phyloP scores from a whole-genome alignment of 2,329 filamentous ascomycete genomes.

The Sordariomycetes sp. region DNA sequence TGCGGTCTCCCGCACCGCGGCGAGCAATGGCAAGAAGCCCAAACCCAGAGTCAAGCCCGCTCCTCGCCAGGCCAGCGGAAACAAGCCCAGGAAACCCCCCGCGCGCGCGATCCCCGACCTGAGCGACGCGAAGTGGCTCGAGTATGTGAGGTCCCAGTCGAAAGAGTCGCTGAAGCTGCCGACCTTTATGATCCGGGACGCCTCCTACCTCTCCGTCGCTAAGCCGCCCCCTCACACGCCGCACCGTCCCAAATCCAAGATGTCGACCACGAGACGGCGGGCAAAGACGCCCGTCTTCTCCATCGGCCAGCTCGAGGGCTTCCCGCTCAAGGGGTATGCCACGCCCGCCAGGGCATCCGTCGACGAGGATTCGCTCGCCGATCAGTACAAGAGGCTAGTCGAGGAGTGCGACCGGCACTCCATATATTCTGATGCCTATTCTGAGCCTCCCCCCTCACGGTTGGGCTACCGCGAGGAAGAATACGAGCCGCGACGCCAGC shows the following conservation, averaged over 20 bases:
- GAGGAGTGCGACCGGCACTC: conserved; percentile 13
- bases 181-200: neutral
- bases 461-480: conserved; percentile 1
- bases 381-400: conserved; percentile 32
- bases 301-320: conserved; percentile 31
- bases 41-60: neutral
- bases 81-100: conserved; percentile 5
- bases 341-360: conserved; percentile 17
- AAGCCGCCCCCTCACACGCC: neutral
- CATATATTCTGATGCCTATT: conserved; percentile 1
- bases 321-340: conserved; percentile 4
- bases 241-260: neutral
- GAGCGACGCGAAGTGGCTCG: conserved; percentile 20
- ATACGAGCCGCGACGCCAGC: conserved; percentile 1
- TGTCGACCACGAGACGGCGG: conserved; percentile 9
- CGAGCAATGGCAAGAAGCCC: neutral
- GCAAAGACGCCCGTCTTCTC: conserved; percentile 34
- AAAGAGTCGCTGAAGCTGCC: conserved; percentile 3
- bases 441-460: neutral
- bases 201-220: neutral
- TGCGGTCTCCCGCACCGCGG: neutral
- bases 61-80: neutral
- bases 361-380: conserved; percentile 29
- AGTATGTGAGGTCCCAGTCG: conserved; percentile 12
- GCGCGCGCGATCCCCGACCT: conserved; percentile 19